Conservation (phyloP, 345 rosid species). For the Rhizophora apiculata region DNA sequence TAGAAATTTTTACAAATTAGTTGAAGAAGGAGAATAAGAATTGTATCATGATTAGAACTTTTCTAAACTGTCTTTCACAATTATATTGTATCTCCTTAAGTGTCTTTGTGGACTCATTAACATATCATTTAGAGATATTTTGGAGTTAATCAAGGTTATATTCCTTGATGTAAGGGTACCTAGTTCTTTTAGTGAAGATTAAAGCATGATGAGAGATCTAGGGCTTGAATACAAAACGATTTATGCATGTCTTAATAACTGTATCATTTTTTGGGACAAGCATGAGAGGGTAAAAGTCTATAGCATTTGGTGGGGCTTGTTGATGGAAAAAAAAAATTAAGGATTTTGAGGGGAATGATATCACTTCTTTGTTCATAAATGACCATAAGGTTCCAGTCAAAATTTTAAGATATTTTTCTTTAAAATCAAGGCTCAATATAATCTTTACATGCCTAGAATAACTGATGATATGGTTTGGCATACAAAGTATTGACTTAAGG, state of each 20-base stretch:
- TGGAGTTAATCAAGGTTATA: not conserved
- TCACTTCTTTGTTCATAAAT: not conserved
- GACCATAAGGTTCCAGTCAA: not conserved
- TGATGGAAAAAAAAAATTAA: not conserved
- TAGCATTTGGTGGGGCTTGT: not conserved
- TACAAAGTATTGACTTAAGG: not conserved
- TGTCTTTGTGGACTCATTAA: not conserved
- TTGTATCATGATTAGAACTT: not conserved
- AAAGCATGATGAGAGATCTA: not conserved
- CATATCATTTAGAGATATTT: not conserved
- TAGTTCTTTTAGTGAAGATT: not conserved
- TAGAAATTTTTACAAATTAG: not conserved
- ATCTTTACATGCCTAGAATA: not conserved
- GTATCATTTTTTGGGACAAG: not conserved
- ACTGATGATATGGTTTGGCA: not conserved
- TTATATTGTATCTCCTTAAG: not conserved
- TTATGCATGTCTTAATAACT: slow-evolving; percentile 1
- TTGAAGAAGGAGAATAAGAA: not conserved
- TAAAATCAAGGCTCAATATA: not conserved
- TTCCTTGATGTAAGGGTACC: not conserved
- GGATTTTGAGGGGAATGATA: not conserved
- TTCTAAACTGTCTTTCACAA: not conserved
- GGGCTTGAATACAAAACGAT: slow-evolving; percentile 1
- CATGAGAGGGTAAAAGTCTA: not conserved
- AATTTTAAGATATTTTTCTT: not conserved